phyloP scores from a whole-genome alignment of 257 asterid species.

The Leonotis leonurus region DNA sequence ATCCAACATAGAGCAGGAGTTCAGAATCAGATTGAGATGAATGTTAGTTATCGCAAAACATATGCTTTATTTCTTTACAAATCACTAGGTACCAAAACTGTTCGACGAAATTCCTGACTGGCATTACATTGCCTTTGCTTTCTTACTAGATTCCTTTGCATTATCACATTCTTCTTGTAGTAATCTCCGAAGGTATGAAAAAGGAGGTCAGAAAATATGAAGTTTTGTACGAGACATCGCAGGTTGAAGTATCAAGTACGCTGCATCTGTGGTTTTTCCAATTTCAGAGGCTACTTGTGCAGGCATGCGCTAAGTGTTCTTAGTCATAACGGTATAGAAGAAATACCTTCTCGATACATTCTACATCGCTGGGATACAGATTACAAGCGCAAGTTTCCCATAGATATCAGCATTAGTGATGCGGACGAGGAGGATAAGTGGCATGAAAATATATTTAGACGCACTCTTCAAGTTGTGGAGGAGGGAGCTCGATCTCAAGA shows the following conservation, averaged over 20 bases:
- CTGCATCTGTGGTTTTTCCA: constrained; percentile 52
- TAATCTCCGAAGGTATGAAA: too few relatives aligned
- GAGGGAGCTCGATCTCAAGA: constrained; percentile 43
- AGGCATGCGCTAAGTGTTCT: constrained; percentile 55
- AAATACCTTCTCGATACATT: constrained; percentile 45
- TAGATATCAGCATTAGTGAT: constrained; percentile 12
- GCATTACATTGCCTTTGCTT: too few relatives aligned
- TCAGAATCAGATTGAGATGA: too few relatives aligned
- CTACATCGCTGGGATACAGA: constrained; percentile 43
- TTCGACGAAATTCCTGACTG: too few relatives aligned
- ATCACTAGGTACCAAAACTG: too few relatives aligned
- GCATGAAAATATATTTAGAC: constrained; percentile 28
- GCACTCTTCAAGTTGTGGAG: constrained; percentile 33
- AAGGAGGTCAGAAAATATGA: constrained; percentile 44
- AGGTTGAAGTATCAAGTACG: constrained; percentile 46
- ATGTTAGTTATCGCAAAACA: too few relatives aligned
- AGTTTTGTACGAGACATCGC: constrained; percentile 45
- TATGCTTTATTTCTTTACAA: too few relatives aligned
- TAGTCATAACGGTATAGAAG: constrained; percentile 44
- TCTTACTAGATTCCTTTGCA: too few relatives aligned
- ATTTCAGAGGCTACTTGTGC: constrained; percentile 51
- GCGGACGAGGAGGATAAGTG: constrained; percentile 23
- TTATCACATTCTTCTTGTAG: too few relatives aligned
- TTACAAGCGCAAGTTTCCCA: constrained; percentile 25
- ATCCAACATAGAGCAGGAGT: too few relatives aligned